These are phyloP conservation scores for Geotrichum phurueaensis DNA, from an alignment of 1,139 yeast genomes.

Conservation along the genomic window DNA sequence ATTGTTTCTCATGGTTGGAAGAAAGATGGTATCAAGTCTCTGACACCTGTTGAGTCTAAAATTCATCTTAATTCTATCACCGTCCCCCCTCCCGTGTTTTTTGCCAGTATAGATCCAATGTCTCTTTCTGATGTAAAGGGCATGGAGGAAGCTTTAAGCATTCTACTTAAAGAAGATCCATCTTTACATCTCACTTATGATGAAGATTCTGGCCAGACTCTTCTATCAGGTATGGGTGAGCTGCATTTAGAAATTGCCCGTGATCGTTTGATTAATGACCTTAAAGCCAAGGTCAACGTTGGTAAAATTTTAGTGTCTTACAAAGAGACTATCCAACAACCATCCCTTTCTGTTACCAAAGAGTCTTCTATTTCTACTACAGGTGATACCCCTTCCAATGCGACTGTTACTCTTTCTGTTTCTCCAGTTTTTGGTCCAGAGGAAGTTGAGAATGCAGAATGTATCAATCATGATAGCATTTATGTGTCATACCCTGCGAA, in stretches of 20 bases:
- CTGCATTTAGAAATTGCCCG: slow-evolving; percentile 82
- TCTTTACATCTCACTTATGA: slow-evolving; percentile 61
- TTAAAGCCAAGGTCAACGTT: slow-evolving; percentile 74
- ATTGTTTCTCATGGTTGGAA: slow-evolving; percentile 52
- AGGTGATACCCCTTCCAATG: slow-evolving; percentile 19
- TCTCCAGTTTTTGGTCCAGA: slow-evolving; percentile 44
- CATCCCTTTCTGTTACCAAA: slow-evolving; percentile 29
- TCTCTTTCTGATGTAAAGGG: slow-evolving; percentile 72
- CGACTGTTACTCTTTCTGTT: slow-evolving; percentile 41
- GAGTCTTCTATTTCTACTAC: slow-evolving; percentile 13
- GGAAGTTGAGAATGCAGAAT: slow-evolving; percentile 31
- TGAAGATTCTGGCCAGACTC: slow-evolving; percentile 83
- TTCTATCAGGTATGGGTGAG: slow-evolving; percentile 94
- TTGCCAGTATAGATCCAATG: slow-evolving; percentile 75
- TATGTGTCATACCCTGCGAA: slow-evolving; percentile 35
- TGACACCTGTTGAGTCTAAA: slow-evolving; percentile 37
- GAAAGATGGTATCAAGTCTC: slow-evolving; percentile 41
- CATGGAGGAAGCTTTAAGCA: slow-evolving; percentile 61
- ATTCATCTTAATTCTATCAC: slow-evolving; percentile 64
- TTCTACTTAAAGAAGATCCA: slow-evolving; percentile 77
- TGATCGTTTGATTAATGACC: slow-evolving; percentile 68
- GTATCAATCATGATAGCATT: slow-evolving; percentile 36
- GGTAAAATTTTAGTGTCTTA: slow-evolving; percentile 85
- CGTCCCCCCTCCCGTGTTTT: slow-evolving; percentile 90
- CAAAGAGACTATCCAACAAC: slow-evolving; percentile 56